Evolutionary conservation across 768 basidiomycete genomes (phyloP), one percentile per base, ranked within the genome.

Genomic region (Phanerodontia chrysosporium): DNA sequence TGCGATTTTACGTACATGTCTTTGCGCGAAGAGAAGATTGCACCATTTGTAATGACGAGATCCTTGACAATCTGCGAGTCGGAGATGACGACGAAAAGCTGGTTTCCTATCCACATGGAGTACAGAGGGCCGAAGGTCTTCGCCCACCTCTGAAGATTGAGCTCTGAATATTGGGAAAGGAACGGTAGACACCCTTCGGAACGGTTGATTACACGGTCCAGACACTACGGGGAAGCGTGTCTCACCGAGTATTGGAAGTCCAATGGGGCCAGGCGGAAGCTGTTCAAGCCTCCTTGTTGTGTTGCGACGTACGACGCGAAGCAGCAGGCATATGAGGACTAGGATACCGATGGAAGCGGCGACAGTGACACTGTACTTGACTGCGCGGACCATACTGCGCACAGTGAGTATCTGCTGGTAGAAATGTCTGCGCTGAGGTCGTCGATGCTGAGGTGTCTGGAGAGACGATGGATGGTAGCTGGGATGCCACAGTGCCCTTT

Each of bases 101-200:
- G 79, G 59, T 77, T 73, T 10, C 80, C 80, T 14, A 81, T 71
- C 73, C 74, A 75, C 57, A 81, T 59, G 6, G 79, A 79, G 60
- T 75, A 80, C 6, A 81, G 55, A 1, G 76, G 67, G 0, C 79
- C 79, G 57, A 73, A 81, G 57, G 72, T 71, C 58, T 74, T 74
- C 1, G 75, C 71, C 59, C 59, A 61, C n/a, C 48, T 48, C 32
- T 61, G 52, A 2, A 61, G 49, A 13, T 36, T 32, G 25, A 75
- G 69, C 65, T 80, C 79, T 3, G 79, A 77, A 42, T 75, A 78
- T 18, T 69, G 55, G 6, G 73, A 72, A 12, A 79, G 68, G 65
- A 76, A 77, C 1, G 74, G 72, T 46, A 77, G 76, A 51, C 45
- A 61, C 51, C 59, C 55, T 57, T 7, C 32, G 28, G 9, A 60